Evolutionary conservation across 306 rosid species (phyloP).

Genomic region (Leucaena leucocephala): DNA sequence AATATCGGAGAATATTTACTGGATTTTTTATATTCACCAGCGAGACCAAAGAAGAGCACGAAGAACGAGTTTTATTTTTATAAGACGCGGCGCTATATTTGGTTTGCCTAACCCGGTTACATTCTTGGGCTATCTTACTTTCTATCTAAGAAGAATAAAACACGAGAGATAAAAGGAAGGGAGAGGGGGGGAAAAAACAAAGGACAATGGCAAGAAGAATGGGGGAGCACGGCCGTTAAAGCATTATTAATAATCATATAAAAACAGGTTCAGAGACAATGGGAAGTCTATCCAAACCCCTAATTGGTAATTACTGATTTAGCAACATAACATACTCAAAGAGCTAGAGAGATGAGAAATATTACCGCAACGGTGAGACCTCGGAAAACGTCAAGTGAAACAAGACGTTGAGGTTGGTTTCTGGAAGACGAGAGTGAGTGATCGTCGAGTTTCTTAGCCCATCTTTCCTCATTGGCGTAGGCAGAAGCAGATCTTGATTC

Average conservation of each 20-base stretch:
- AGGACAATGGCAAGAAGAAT: neutral
- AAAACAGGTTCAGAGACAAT: neutral
- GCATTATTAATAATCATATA: neutral
- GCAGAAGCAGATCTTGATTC: slow-evolving; percentile 46
- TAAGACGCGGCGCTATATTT: neutral
- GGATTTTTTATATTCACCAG: neutral
- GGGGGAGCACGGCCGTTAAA: neutral
- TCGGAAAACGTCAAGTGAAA: slow-evolving; percentile 91
- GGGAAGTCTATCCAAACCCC: neutral
- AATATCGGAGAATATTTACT: neutral
- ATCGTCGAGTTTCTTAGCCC: slow-evolving; percentile 26
- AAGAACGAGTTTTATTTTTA: neutral
- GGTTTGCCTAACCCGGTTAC: neutral
- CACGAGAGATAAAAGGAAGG: no score
- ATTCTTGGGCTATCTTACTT: neutral
- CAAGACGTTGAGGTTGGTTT: slow-evolving; percentile 56
- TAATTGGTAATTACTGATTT: neutral
- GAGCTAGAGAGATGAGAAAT: neutral
- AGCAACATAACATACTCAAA: neutral
- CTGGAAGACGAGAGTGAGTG: slow-evolving; percentile 18
- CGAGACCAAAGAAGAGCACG: neutral
- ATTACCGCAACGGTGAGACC: slow-evolving; percentile 92
- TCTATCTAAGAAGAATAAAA: neutral
- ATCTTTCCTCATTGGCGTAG: slow-evolving; percentile 9
- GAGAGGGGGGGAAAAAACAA: neutral